A percentile compares a stretch with the other conserved stretches of the same genome.
Evolutionary conservation across 1,139 yeast genomes (phyloP).

Genomic region (Protomyces arabidopsidicola): DNA sequence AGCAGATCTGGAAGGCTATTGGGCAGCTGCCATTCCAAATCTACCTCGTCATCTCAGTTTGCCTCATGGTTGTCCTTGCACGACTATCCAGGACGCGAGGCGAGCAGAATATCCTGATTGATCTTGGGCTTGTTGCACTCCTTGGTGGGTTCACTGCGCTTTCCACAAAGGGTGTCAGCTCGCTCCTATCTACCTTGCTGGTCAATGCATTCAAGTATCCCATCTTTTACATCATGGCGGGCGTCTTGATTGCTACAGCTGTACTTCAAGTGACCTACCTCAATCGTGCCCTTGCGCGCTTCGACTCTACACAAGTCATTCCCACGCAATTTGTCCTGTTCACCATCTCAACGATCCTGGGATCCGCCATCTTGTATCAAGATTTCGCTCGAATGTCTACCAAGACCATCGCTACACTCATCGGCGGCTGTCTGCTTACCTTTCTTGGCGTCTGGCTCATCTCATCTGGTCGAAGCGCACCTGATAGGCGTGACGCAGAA

Average conservation of each 20-base stretch:
- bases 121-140: slow-evolving; percentile 43
- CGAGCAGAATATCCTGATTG: slow-evolving; percentile 33
- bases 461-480: slow-evolving; percentile 33
- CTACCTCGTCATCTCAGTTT: slow-evolving; percentile 37
- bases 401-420: slow-evolving; percentile 36
- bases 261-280: slow-evolving; percentile 43
- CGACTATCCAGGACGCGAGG: slow-evolving; percentile 30
- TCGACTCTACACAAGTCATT: slow-evolving; percentile 45
- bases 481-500: not conserved
- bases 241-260: slow-evolving; percentile 41
- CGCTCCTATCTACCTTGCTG: slow-evolving; percentile 40
- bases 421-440: slow-evolving; percentile 42
- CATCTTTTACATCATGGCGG: slow-evolving; percentile 38
- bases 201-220: slow-evolving; percentile 37
- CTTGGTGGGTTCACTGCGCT: slow-evolving; percentile 48
- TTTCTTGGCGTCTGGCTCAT: slow-evolving; percentile 46
- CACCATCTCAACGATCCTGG: slow-evolving; percentile 44
- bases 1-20: slow-evolving; percentile 37
- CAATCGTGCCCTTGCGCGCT: slow-evolving; percentile 42
- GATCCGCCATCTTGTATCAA: slow-evolving; percentile 44
- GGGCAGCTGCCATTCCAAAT: slow-evolving; percentile 35
- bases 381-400: slow-evolving; percentile 41
- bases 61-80: slow-evolving; percentile 32
- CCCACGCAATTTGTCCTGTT: slow-evolving; percentile 49
- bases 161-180: slow-evolving; percentile 43